phyloP scores from a whole-genome alignment of 2,329 filamentous ascomycete species.

The Trichoderma breve region DNA sequence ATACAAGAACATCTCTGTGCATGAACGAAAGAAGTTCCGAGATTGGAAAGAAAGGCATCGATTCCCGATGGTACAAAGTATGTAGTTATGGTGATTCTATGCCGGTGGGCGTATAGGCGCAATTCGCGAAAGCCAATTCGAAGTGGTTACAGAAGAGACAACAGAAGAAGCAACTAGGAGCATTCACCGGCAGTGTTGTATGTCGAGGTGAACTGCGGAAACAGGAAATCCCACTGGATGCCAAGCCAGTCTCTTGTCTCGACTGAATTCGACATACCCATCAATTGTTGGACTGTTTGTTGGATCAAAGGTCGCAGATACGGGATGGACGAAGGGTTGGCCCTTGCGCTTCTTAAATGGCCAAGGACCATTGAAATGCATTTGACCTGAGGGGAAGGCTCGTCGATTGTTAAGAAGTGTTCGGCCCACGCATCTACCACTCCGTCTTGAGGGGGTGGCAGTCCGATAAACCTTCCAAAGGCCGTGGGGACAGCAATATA shows the following conservation, averaged over 20 bases:
- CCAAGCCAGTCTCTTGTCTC: background rate
- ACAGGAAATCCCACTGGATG: background rate
- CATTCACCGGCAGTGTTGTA: background rate
- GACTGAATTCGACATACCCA: rapidly evolving
- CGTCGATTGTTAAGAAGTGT: background rate
- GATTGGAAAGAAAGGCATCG: too few relatives aligned
- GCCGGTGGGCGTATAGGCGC: too few relatives aligned
- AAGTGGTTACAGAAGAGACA: too few relatives aligned
- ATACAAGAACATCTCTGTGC: too few relatives aligned
- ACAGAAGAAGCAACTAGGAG: background rate
- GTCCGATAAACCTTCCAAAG: background rate
- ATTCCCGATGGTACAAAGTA: too few relatives aligned
- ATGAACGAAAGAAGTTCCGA: too few relatives aligned
- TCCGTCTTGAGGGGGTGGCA: background rate
- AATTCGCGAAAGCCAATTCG: too few relatives aligned
- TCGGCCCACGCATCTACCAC: background rate
- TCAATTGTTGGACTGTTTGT: background rate
- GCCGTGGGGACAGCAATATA: background rate
- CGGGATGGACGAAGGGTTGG: background rate
- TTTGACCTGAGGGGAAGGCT: background rate
- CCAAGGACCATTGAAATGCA: background rate
- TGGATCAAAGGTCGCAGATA: background rate
- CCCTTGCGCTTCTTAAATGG: background rate
- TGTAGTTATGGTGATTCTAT: too few relatives aligned
- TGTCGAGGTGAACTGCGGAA: background rate